phyloP scores from a whole-genome alignment of 75 land plant genomes.

The Sequoiadendron giganteum region DNA sequence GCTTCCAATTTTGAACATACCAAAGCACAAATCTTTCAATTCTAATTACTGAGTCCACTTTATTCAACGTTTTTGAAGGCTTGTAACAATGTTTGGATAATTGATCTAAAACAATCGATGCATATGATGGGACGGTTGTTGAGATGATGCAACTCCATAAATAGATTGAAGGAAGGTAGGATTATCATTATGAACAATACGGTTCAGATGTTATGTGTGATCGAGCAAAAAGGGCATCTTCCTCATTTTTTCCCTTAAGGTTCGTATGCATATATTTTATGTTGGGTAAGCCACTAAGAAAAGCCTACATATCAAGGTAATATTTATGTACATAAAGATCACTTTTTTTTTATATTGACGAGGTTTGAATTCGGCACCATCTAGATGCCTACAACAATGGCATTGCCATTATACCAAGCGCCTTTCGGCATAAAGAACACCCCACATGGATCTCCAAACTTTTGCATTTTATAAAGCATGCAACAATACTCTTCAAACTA shows the following conservation, averaged over 20 bases:
- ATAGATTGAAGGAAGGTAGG: neutral
- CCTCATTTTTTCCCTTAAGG: neutral
- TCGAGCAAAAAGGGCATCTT: neutral
- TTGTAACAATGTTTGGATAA: neutral
- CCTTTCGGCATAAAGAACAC: too few relatives aligned
- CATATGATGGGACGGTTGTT: neutral
- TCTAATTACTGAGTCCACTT: neutral
- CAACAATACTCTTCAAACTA: neutral
- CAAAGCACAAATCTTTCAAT: neutral
- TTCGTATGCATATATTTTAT: neutral
- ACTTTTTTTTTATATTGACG: too few relatives aligned
- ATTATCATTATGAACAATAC: neutral
- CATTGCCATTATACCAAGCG: too few relatives aligned
- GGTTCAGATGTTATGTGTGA: neutral
- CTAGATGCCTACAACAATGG: too few relatives aligned
- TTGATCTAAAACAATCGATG: neutral
- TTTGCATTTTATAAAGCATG: neutral
- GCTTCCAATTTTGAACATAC: neutral
- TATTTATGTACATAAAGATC: neutral
- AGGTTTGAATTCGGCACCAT: too few relatives aligned
- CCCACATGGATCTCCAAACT: neutral
- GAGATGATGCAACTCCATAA: neutral
- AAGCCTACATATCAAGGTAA: neutral
- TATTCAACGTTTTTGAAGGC: neutral
- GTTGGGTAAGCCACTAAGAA: neutral